Evolutionary conservation across 176 grass and related monocot species (phyloP).

Genomic region (Carex cristatella): DNA sequence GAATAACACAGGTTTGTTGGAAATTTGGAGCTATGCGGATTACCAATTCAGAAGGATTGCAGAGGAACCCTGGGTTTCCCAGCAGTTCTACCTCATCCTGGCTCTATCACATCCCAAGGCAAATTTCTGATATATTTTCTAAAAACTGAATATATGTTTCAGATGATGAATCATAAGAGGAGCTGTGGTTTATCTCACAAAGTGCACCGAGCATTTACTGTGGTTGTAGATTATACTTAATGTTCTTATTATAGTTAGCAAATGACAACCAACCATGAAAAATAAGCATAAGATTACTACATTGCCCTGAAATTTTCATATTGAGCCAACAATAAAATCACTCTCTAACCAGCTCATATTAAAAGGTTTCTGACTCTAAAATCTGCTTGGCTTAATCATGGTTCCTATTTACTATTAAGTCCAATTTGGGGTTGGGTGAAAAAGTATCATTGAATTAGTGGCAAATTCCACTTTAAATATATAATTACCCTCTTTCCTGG

Average conservation of each 20-base stretch:
- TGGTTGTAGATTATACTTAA: not conserved
- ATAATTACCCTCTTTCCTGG: not conserved
- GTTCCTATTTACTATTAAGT: not conserved
- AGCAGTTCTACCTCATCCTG: slow-evolving; percentile 64
- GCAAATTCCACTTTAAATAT: not conserved
- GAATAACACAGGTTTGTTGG: slow-evolving; percentile 61
- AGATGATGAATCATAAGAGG: not conserved
- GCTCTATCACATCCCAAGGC: slow-evolving; percentile 60
- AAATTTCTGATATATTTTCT: not conserved
- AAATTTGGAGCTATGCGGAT: slow-evolving; percentile 93
- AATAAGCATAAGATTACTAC: not conserved
- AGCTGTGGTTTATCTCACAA: not conserved
- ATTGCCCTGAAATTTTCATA: not conserved
- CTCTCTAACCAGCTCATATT: not conserved
- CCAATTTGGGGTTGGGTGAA: not conserved
- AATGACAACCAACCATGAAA: not conserved
- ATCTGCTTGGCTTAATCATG: not conserved
- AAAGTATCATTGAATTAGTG: not conserved
- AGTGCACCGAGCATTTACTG: not conserved
- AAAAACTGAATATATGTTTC: not conserved
- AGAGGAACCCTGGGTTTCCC: slow-evolving; percentile 77
- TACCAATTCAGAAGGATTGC: slow-evolving; percentile 73
- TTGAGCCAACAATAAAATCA: not conserved
- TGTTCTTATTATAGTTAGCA: not conserved
- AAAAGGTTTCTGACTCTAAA: not conserved